Evolutionary conservation across 1,139 yeast species (phyloP), one percentile per base, ranked within the genome.

Genomic region (Kurtzmaniella natalensis): DNA sequence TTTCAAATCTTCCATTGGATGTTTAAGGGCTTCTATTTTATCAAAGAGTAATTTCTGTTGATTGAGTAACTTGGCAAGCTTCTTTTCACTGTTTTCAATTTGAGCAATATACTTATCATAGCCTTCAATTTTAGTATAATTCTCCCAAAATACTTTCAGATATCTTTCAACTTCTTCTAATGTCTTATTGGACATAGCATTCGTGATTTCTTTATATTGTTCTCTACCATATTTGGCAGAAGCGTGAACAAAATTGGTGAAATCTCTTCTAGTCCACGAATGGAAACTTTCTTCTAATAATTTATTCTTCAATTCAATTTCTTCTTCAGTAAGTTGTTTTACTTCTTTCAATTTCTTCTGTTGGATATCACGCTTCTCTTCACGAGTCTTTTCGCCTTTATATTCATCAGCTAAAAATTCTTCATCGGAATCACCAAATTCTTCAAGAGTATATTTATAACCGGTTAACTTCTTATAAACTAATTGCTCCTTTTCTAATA

Each of bases 31-130:
- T 34, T 71, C 76, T 45, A 92, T 71, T 53, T 89, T 89, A 30
- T 62, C 61, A 11, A 70, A 70, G 30, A 92, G 64, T 11, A 87
- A 60, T 40, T 71, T 75, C 48, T 81, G 81, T 53, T 89, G 97
- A 33, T 71, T 67, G 33, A 61, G 57, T 27, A 82, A 59, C 50
- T 75, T 83, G 30, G 78, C 80, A 14, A 78, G 60, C 50, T 85
- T 85, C 61, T 80, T 84, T 52, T 89, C 96, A 42, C 96, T 95
- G 25, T 82, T 70, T 50, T 88, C 95, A 37, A 92, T 87, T 50
- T 86, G 94, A n/a, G 80, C 58, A 34, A 88, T 56, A 53, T 88
- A 87, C 51, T 87, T 82, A 41, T 88, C 96, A 55, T 81, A 74
- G 1, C 96, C 96, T 19, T 85, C 94, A 32, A 92, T 77, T 47